Base-by-base conservation (phyloP, 768 basidiomycete genomes). In the Infundibulicybe gibba region DNA sequence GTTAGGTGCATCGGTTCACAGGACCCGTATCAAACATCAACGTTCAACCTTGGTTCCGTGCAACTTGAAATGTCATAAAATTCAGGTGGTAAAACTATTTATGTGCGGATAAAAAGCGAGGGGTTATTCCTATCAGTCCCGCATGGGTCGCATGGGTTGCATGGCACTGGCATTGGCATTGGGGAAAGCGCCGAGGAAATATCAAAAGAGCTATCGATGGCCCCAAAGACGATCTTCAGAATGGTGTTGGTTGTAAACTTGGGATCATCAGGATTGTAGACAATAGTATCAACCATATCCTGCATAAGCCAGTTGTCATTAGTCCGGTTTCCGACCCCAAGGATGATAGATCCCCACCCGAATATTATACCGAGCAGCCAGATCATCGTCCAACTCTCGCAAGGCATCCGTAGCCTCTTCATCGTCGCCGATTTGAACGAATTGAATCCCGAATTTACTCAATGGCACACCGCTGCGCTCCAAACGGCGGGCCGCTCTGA, bases 1-100 rank as follows among this genome's bases (percentile, higher is more conserved):
- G n/a, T n/a, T n/a, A n/a, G 8, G 56, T 61, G 4, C 54, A 64
- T 40, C 62, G 61, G 62, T 63, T 65, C 42, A 56, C 56, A 6
- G 64, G 58, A 3, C 58, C 54, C 1, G 41, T 57, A 32, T 21
- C 60, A 30, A 57, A 61, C 48, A 42, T 54, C 35, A n/a, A n/a
- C n/a, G n/a, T n/a, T n/a, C n/a, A 38, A 3, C 25, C 25, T 25
- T 25, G 25, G 25, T 25, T 25, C 25, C 8, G 8, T 8, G 25
- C 8, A n/a, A n/a, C n/a, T n/a, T n/a, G n/a, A 25, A 8, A 25
- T 25, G 25, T 8, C 8, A 4, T 25, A 3, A 25, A 25, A 25
- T 25, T 25, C 25, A 25, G n/a, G n/a, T 25, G 8, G 25, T 8
- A 25, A 25, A 25, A 25, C 8, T 25, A 25, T 25, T 4, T 25